Evolutionary conservation across 1,284 basidiomycete species (phyloP).

Genomic region (Ganoderma lucidum): DNA sequence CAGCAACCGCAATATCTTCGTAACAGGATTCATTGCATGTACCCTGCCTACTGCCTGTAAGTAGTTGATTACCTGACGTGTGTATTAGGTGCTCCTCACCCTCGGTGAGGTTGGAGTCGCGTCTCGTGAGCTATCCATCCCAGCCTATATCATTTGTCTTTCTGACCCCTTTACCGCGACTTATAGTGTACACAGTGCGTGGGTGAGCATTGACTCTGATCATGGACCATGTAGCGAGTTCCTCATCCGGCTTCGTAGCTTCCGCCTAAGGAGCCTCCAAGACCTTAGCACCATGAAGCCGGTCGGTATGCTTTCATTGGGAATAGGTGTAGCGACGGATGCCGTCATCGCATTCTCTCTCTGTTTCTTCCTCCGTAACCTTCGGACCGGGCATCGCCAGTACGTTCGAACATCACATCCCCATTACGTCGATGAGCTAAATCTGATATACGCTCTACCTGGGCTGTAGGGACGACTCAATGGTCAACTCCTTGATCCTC

Average conservation of each 20-base stretch:
- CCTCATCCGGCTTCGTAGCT: constrained; percentile 25
- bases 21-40: constrained; percentile 65
- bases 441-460: constrained; percentile 12
- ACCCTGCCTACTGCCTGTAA: too few species aligned
- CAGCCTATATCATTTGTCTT: background rate
- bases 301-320: constrained; percentile 53
- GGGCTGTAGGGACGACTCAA: constrained; percentile 59
- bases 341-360: constrained; percentile 55
- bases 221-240: background rate
- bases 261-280: constrained; percentile 34
- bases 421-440: background rate
- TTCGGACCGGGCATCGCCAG: constrained; percentile 57
- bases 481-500: constrained; percentile 61
- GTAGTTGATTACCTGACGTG: background rate
- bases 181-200: constrained; percentile 53
- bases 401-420: constrained; percentile 32
- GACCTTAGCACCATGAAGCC: constrained; percentile 41
- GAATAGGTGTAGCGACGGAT: constrained; percentile 55
- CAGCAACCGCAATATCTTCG: constrained; percentile 61
- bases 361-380: constrained; percentile 58
- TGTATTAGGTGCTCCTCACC: constrained; percentile 51
- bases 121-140: constrained; percentile 21
- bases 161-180: background rate
- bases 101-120: constrained; percentile 48
- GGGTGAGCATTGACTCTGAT: constrained; percentile 44